Evolutionary conservation across 345 rosid genomes (phyloP).

Genomic region (Eucalyptus victrix): DNA sequence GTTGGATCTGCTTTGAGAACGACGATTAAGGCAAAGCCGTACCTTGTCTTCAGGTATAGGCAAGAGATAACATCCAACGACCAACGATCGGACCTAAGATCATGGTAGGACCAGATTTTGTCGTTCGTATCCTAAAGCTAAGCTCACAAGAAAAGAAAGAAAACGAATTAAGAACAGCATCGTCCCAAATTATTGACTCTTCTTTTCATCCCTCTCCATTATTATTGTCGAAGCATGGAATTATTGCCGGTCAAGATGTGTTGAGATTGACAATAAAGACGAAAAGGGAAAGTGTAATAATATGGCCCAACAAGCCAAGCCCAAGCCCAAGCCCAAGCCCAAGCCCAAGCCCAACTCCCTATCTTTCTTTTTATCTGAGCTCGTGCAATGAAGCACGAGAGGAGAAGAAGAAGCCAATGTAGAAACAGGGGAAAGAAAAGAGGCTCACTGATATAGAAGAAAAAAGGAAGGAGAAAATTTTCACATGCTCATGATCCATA

Average conservation of each 20-base stretch:
- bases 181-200: background rate
- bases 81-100: background rate
- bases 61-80: background rate
- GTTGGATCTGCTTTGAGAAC: background rate
- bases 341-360: too few relatives aligned
- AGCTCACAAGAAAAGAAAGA: background rate
- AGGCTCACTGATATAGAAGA: too few relatives aligned
- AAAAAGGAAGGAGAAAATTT: too few relatives aligned
- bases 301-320: too few relatives aligned
- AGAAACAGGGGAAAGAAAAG: too few relatives aligned
- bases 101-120: background rate
- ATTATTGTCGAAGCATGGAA: background rate
- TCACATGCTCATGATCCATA: too few relatives aligned
- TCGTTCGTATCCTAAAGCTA: background rate
- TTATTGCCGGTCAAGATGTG: background rate
- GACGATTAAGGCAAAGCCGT: background rate
- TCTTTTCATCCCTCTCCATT: background rate
- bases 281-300: background rate
- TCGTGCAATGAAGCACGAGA: too few relatives aligned
- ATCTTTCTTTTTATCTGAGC: too few relatives aligned
- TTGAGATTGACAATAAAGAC: background rate
- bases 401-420: too few relatives aligned
- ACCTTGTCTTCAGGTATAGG: background rate
- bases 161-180: background rate
- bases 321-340: too few relatives aligned